phyloP scores from a whole-genome alignment of 805 yeast species.

The Ogataea nonfermentans region DNA sequence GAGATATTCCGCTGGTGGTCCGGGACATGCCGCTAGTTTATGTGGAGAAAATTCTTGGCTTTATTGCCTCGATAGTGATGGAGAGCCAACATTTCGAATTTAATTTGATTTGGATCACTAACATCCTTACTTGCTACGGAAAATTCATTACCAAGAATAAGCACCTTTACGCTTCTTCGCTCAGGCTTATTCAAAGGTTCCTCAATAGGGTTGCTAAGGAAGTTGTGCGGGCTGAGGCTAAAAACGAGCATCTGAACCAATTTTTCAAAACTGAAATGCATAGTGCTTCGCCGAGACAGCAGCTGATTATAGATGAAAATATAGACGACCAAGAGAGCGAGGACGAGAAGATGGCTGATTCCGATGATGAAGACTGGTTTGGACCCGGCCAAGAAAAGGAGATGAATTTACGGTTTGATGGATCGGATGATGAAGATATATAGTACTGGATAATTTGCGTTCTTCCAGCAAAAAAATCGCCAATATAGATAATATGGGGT shows the following conservation, averaged over 20 bases:
- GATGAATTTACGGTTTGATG: slow-evolving; percentile 33
- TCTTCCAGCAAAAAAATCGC: too few relatives aligned
- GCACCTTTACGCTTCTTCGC: slow-evolving; percentile 57
- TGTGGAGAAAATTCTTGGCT: slow-evolving; percentile 60
- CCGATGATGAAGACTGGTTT: slow-evolving; percentile 37
- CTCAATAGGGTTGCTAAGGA: slow-evolving; percentile 73
- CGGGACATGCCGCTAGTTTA: slow-evolving; percentile 77
- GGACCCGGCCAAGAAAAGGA: slow-evolving; percentile 33
- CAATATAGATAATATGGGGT: too few relatives aligned
- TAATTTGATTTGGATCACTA: slow-evolving; percentile 76
- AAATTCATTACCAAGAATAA: slow-evolving; percentile 61
- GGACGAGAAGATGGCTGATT: slow-evolving; percentile 27
- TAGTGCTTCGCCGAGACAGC: slow-evolving; percentile 23
- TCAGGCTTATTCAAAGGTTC: slow-evolving; percentile 74
- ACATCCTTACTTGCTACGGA: slow-evolving; percentile 72
- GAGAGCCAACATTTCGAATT: slow-evolving; percentile 84
- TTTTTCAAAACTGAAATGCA: slow-evolving; percentile 40
- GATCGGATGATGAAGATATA: slow-evolving; percentile 33
- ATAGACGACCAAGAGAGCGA: slow-evolving; percentile 26
- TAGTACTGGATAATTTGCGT: too few relatives aligned
- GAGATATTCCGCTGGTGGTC: slow-evolving; percentile 65
- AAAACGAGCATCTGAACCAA: slow-evolving; percentile 52
- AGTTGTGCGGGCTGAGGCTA: slow-evolving; percentile 51
- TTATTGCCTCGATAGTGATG: slow-evolving; percentile 64
- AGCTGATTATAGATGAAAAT: slow-evolving; percentile 30